These are phyloP conservation scores for Trifolium pratense DNA, from an alignment of 306 rosid species.

Conservation along the genomic window DNA sequence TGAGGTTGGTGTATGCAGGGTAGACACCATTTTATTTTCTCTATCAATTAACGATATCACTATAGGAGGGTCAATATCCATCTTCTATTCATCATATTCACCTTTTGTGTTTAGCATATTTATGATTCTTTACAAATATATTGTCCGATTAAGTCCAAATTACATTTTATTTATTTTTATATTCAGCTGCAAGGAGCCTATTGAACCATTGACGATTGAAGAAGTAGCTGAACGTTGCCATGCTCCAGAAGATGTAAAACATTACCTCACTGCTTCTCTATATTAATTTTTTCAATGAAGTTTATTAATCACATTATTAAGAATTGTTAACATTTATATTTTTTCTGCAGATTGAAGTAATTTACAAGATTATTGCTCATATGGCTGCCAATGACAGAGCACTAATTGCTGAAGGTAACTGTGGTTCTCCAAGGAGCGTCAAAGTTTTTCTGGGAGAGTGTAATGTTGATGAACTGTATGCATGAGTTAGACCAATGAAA, in stretches of 20 bases:
- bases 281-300: constrained; percentile 1
- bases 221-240: constrained; percentile 58
- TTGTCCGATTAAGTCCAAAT: not conserved
- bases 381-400: constrained; percentile 94
- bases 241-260: constrained; percentile 69
- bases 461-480: constrained; percentile 64
- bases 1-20: not conserved
- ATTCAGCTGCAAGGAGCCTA: constrained; percentile 59
- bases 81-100: not conserved
- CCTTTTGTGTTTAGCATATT: not conserved
- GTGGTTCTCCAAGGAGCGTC: constrained; percentile 85
- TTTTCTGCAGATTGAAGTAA: constrained; percentile 74
- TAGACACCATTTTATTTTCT: not conserved
- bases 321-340: not conserved
- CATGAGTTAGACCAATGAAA: constrained; percentile 42
- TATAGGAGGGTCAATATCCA: not conserved
- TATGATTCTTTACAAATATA: not conserved
- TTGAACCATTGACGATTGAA: constrained; percentile 49
- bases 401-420: constrained; percentile 81
- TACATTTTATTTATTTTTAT: constrained; percentile 16
- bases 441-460: constrained; percentile 85
- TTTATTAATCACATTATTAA: constrained; percentile 22
- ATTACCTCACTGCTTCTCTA: constrained; percentile 8
- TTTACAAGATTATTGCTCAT: constrained; percentile 80
- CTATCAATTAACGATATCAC: not conserved